Evolutionary conservation across 768 basidiomycete genomes (phyloP), one percentile per base, ranked within the genome.

Genomic region (Suillus plorans): DNA sequence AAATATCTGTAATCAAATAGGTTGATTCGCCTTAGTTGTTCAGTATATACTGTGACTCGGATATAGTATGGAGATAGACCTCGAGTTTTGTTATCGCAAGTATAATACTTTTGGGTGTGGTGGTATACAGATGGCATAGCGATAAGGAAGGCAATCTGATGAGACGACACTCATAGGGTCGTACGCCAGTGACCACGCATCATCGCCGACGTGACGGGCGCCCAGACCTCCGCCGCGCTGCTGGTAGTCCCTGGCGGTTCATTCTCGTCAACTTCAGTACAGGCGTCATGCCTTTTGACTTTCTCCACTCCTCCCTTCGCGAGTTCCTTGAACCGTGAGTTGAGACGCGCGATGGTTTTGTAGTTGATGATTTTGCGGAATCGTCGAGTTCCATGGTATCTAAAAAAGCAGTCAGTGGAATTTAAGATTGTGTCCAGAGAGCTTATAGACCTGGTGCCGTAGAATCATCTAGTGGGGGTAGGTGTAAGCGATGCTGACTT

Each of bases 321-420:
- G 91, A 90, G 59, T 82, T 80, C 39, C 93, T 86, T 3, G 89
- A 84, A 14, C 94, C 94, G 70, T 95, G 92, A 3, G 94, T 96
- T 10, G 94, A 95, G 67, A 95, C 81, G 25, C 73, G 74, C 58
- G 73, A 73, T 5, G 77, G 60, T 64, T 69, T 68, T 55, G 76
- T 68, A 53, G 75, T 75, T 31, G 75, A 62, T n/a, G 71, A 64
- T 31, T 71, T 50, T 34, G 72, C 67, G 4, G 68, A 64, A 53
- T 65, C 70, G 60, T 92, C 89, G 49, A 88, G 71, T 61, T 80
- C 78, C 87, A 89, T 89, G 5, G 78, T 76, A 66, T 85, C 87
- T 80, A 68, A 12, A 61, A 36, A 34, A 18, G 53, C 62, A 39
- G 42, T 31, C 52, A 20, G 28, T 20, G 28, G 9, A 31, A 37